Evolutionary conservation across 257 asterid genomes (phyloP), one percentile per base, ranked within the genome.

Genomic region (Nemophila menziesii): DNA sequence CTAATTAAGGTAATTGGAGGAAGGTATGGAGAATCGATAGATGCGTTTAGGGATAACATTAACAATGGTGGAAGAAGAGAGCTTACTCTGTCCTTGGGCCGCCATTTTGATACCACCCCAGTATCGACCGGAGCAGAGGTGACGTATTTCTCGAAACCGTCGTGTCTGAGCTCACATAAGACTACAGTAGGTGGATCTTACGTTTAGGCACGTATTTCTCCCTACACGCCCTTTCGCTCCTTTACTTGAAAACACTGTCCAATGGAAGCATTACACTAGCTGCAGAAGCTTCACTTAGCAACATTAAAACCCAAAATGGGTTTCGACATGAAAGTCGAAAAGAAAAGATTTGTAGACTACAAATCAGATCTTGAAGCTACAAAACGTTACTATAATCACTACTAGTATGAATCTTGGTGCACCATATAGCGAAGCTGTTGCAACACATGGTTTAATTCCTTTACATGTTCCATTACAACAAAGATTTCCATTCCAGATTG

Each of bases 61-160:
- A n/a, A n/a, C n/a, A n/a, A n/a, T 20, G 41, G 27, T 27, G 18
- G 19, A 5, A 11, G 37, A 6, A 22, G 15, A 42, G 54, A 47
- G 60, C 79, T 72, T 78, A 85, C 99, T 64, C 93, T 70, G 48
- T 85, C 99, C 56, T 70, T 65, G 1, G 99, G 96, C 58, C 93
- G 63, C 99, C 99, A 90, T 69, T 79, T 90, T 42, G 93, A 85
- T 53, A 90, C 94, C 53, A 85, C 49, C 12, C 98, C 98, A 46
- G 85, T 79, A 53, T 90, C 94, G n/a, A 80, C 65, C 10, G 96
- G 98, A 12, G 96, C 94, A 11, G 82, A 66, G 8, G 90, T 94
- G 49, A 72, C 59, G 33, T 73, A 62, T 18, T 77, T 80, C 79
- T 90, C 98, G 39, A 90, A 85, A 4, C 82, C 92, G 39, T 85